Percentiles rank a stretch among this genome's conserved stretches.
Conservation (phyloP, 108 stramenopile species). For the Aureococcus anophagefferens region DNA sequence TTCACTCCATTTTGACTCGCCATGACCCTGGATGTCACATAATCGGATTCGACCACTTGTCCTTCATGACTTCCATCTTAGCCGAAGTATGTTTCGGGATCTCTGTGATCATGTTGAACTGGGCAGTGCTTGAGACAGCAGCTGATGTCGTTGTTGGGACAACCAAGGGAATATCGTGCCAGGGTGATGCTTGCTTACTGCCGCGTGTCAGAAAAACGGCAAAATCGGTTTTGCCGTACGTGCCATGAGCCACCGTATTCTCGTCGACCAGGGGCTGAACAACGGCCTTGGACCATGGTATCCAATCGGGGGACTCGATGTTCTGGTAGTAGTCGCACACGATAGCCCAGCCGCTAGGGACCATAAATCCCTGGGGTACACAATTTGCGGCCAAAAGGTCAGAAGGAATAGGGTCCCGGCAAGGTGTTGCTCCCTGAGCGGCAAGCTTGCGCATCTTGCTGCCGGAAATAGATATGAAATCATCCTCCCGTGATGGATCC, state of each 20-base stretch:
- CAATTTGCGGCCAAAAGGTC: conserved; percentile 91
- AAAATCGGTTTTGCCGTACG: conserved; percentile 65
- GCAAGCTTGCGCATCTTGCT: conserved; percentile 90
- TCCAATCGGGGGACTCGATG: conserved; percentile 76
- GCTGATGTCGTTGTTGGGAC: too few relatives aligned
- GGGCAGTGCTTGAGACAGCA: neutral
- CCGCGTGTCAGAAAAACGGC: conserved; percentile 41
- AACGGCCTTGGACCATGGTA: conserved; percentile 77
- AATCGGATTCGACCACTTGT: conserved; percentile 52
- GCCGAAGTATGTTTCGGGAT: conserved; percentile 89
- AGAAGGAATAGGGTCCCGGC: conserved; percentile 78
- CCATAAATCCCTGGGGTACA: conserved; percentile 95
- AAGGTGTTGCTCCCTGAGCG: conserved; percentile 82
- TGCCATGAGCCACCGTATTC: conserved; percentile 44
- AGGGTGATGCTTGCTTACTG: conserved; percentile 40
- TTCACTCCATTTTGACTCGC: too few relatives aligned
- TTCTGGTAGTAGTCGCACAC: conserved; percentile 95
- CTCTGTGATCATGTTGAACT: conserved; percentile 73
- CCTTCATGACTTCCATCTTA: conserved; percentile 93
- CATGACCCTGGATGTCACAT: too few relatives aligned
- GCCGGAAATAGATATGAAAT: conserved; percentile 94
- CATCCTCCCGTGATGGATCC: conserved; percentile 69
- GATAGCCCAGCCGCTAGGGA: conserved; percentile 91
- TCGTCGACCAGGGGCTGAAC: conserved; percentile 47
- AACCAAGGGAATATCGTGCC: conserved; percentile 82